These are phyloP conservation scores for Hypomontagnella monticulosa DNA, from an alignment of 495 filamentous ascomycete species.

Conservation along the genomic window DNA sequence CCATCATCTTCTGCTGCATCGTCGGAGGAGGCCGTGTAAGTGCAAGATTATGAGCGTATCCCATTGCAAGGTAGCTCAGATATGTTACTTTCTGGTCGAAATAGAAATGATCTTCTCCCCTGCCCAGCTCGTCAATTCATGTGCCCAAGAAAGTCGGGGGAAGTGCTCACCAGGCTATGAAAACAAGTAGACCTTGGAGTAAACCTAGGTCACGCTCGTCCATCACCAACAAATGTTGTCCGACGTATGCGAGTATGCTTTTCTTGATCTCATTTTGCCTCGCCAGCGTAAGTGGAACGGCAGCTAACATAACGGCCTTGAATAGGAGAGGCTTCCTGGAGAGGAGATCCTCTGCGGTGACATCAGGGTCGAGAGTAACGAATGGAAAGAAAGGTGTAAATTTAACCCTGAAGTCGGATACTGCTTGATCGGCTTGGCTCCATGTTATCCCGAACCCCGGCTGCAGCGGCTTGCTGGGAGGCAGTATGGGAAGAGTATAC, in stretches of 20 bases:
- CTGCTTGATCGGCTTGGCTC: slow-evolving; percentile 45
- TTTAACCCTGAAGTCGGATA: slow-evolving; percentile 40
- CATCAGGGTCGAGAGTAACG: slow-evolving; percentile 41
- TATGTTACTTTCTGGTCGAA: slow-evolving; percentile 43
- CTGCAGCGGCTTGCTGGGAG: slow-evolving; percentile 1
- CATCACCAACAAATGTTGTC: slow-evolving; percentile 44
- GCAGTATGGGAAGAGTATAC: neutral
- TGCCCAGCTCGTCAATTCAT: slow-evolving; percentile 5
- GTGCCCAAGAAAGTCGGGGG: too few relatives aligned
- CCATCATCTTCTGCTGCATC: slow-evolving; percentile 34
- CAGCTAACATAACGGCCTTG: slow-evolving; percentile 41
- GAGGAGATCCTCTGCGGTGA: slow-evolving; percentile 36
- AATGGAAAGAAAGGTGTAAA: slow-evolving; percentile 49
- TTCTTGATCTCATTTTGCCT: slow-evolving; percentile 42
- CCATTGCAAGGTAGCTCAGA: slow-evolving; percentile 45
- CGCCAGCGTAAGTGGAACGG: slow-evolving; percentile 37
- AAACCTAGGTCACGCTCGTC: slow-evolving; percentile 45
- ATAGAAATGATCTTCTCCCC: slow-evolving; percentile 41
- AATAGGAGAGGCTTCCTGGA: slow-evolving; percentile 46
- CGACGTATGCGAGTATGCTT: slow-evolving; percentile 47
- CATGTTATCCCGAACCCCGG: slow-evolving; percentile 48
- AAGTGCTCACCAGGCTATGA: slow-evolving; percentile 43
- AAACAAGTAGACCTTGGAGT: slow-evolving; percentile 47
- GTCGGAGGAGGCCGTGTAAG: slow-evolving; percentile 37
- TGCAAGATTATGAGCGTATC: slow-evolving; percentile 50